phyloP scores from a whole-genome alignment of 768 basidiomycete genomes.

The Rhodotorula babjevae region DNA sequence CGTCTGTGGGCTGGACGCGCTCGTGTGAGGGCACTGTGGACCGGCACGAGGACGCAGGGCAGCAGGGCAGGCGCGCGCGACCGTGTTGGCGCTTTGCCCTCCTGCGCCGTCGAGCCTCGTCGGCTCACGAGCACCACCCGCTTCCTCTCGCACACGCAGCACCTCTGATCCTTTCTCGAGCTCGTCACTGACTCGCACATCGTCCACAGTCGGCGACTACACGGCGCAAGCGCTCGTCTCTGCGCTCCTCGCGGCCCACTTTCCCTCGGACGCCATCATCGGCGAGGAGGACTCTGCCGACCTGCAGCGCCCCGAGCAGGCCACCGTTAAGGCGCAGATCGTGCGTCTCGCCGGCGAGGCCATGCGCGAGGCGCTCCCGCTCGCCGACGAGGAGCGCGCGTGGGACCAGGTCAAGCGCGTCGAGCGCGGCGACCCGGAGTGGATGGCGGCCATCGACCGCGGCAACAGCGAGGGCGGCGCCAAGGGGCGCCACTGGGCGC shows the following conservation, averaged over 20 bases:
- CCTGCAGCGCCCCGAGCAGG: slow-evolving; percentile 54
- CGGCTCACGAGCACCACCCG: no score
- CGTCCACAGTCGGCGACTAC: slow-evolving; percentile 73
- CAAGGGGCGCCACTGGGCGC: slow-evolving; percentile 79
- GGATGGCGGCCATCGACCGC: slow-evolving; percentile 76
- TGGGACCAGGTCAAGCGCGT: slow-evolving; percentile 59
- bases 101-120: not conserved
- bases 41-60: no score
- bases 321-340: slow-evolving; percentile 62
- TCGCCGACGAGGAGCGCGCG: slow-evolving; percentile 55
- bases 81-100: no score
- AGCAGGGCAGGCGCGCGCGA: no score
- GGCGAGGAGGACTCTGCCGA: slow-evolving; percentile 91
- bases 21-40: no score
- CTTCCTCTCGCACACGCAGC: no score
- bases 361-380: slow-evolving; percentile 55
- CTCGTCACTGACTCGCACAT: not conserved
- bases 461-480: slow-evolving; percentile 70
- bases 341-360: slow-evolving; percentile 77
- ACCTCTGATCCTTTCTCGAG: no score
- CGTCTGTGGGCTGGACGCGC: no score
- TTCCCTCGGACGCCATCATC: slow-evolving; percentile 80
- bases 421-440: slow-evolving; percentile 24
- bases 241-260: slow-evolving; percentile 66
- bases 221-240: slow-evolving; percentile 89